Evolutionary conservation across 768 basidiomycete species (phyloP).

Genomic region (Rubroboletus pulcherrimus): DNA sequence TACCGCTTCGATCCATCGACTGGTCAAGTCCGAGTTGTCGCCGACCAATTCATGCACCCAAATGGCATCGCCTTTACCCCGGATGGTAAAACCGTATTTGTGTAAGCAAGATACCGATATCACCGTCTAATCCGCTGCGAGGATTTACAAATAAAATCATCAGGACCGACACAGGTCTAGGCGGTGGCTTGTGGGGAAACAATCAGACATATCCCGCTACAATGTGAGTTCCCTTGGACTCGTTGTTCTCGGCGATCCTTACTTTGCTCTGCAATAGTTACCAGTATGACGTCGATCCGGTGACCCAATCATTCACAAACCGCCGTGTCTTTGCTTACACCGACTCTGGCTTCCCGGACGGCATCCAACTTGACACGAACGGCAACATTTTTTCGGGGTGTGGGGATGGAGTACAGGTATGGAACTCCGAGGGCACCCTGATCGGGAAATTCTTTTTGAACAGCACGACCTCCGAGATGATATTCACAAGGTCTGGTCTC

Average conservation of each 20-base stretch:
- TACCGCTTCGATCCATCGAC: background rate
- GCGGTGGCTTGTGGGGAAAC: background rate
- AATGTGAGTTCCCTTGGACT: background rate
- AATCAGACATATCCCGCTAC: background rate
- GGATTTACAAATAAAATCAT: background rate
- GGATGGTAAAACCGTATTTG: background rate
- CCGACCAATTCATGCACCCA: background rate
- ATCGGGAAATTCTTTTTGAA: background rate
- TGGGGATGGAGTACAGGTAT: background rate
- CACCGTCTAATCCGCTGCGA: background rate
- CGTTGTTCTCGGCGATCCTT: background rate
- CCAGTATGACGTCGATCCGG: background rate
- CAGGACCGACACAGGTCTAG: background rate
- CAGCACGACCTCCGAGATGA: background rate
- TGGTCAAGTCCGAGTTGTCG: background rate
- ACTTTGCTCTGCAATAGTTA: background rate
- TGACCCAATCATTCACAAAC: background rate
- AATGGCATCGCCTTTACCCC: background rate
- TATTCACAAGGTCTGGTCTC: background rate
- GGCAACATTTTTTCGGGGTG: background rate
- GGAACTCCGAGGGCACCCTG: background rate
- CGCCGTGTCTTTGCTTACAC: background rate
- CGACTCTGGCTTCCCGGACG: background rate
- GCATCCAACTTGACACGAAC: background rate
- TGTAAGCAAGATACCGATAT: background rate